Conservation (phyloP, 177 flowering plant species). For the Vitis hybrid region DNA sequence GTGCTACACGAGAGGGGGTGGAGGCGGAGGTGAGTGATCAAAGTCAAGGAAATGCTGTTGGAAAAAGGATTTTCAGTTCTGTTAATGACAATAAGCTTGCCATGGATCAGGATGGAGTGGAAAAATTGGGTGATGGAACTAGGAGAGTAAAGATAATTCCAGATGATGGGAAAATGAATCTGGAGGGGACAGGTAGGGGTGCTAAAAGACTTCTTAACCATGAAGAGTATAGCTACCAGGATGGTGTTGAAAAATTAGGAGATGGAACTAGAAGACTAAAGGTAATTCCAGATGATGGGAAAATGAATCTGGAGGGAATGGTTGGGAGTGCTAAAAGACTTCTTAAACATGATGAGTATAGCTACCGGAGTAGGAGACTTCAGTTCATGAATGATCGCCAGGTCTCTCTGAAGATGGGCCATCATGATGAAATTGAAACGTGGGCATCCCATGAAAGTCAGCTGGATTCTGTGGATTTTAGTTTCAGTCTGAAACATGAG, state of each 20-base stretch:
- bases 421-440: conserved; percentile 24
- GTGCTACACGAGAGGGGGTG: conserved; percentile 19
- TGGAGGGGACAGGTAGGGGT: conserved; percentile 10
- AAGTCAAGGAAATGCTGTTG: conserved; percentile 17
- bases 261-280: conserved; percentile 15
- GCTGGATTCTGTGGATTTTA: conserved; percentile 35
- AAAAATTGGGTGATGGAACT: conserved; percentile 11
- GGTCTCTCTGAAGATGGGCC: conserved; percentile 22
- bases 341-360: conserved; percentile 26
- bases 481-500: conserved; percentile 22
- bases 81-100: conserved; percentile 12
- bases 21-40: conserved; percentile 23
- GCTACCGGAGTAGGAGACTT: conserved; percentile 20
- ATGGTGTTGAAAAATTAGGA: background rate
- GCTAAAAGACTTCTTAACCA: conserved; percentile 18
- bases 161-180: conserved; percentile 15
- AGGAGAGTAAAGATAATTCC: conserved; percentile 15
- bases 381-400: conserved; percentile 25
- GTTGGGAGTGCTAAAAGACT: conserved; percentile 18
- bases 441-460: conserved; percentile 23
- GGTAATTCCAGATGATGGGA: conserved; percentile 13
- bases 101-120: conserved; percentile 4
- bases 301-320: conserved; percentile 11
- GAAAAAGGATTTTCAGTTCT: conserved; percentile 19
- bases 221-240: conserved; percentile 27